Evolutionary conservation across 176 grass and related monocot genomes (phyloP).

Genomic region (Areca catechu): DNA sequence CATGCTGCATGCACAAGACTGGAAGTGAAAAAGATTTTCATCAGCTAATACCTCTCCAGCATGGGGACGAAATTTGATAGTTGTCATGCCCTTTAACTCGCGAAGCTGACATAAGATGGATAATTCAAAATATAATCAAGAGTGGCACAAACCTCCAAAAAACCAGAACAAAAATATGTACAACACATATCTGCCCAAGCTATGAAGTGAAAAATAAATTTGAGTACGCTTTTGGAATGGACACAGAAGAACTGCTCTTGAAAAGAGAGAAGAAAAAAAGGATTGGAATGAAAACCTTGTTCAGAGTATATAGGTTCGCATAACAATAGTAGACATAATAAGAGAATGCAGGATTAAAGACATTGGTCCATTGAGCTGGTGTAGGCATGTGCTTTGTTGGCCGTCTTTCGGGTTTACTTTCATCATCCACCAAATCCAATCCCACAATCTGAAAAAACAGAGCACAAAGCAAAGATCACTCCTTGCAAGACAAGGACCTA

Average conservation of each 20-base stretch:
- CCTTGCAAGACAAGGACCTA: neutral
- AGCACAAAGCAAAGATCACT: neutral
- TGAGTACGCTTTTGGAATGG: no score
- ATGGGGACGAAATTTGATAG: slow-evolving; percentile 91
- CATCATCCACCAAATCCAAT: slow-evolving; percentile 98
- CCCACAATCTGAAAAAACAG: slow-evolving; percentile 61
- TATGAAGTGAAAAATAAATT: no score
- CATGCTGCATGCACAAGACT: slow-evolving; percentile 5
- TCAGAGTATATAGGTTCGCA: slow-evolving; percentile 81
- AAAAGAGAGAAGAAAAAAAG: neutral
- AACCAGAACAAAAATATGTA: no score
- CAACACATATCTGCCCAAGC: no score
- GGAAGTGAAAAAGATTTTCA: neutral
- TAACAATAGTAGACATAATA: slow-evolving; percentile 97
- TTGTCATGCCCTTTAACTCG: slow-evolving; percentile 83
- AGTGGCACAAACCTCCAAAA: neutral
- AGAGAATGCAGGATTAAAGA: slow-evolving; percentile 89
- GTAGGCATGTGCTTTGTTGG: slow-evolving; percentile 95
- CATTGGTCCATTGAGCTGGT: slow-evolving; percentile 80
- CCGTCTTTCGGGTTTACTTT: slow-evolving; percentile 95
- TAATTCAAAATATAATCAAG: slow-evolving; percentile 26
- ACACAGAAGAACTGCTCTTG: no score
- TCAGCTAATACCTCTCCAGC: slow-evolving; percentile 66
- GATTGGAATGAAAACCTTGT: slow-evolving; percentile 52
- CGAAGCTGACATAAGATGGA: slow-evolving; percentile 43